phyloP scores from a whole-genome alignment of 2,329 filamentous ascomycete genomes.

The Parastagonospora avenae region DNA sequence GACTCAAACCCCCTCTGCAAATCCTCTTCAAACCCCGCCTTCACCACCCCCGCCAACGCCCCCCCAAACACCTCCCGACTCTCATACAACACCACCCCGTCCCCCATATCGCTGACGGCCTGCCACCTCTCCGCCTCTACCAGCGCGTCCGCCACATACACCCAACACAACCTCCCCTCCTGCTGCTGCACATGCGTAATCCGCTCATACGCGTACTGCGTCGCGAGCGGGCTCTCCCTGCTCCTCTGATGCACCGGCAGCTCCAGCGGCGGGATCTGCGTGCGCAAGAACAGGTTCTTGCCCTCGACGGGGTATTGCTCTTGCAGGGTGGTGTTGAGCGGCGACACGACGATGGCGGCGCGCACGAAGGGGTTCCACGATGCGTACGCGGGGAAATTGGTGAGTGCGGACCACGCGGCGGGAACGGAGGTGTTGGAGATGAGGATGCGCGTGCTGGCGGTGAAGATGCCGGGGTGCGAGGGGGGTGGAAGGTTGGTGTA shows the following conservation, averaged over 20 bases:
- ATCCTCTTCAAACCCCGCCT: slow-evolving; percentile 15
- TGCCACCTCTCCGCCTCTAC: slow-evolving; percentile 35
- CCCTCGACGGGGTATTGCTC: slow-evolving; percentile 33
- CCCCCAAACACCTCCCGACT: slow-evolving; percentile 37
- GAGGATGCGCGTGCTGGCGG: slow-evolving; percentile 29
- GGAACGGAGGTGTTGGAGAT: slow-evolving; percentile 24
- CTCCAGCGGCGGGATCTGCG: slow-evolving; percentile 36
- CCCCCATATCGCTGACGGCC: slow-evolving; percentile 29
- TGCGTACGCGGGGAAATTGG: slow-evolving; percentile 32
- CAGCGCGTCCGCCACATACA: slow-evolving; percentile 11
- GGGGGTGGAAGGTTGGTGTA: slow-evolving; percentile 34
- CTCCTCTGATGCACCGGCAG: slow-evolving; percentile 33
- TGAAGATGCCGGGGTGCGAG: slow-evolving; percentile 33
- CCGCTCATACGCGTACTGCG: slow-evolving; percentile 32
- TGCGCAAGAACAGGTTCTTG: slow-evolving; percentile 27
- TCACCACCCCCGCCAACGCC: slow-evolving; percentile 15
- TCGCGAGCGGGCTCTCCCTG: slow-evolving; percentile 28
- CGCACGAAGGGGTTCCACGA: slow-evolving; percentile 43
- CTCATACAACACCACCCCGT: slow-evolving; percentile 36
- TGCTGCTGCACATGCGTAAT: slow-evolving; percentile 35
- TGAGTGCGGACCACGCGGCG: slow-evolving; percentile 34
- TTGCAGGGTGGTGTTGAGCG: slow-evolving; percentile 23
- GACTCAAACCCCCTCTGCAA: slow-evolving; percentile 34
- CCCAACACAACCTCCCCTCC: slow-evolving; percentile 34
- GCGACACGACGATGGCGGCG: slow-evolving; percentile 24